Evolutionary conservation across 1,139 yeast genomes (phyloP).

Genomic region (Saccharomyces pastorianus): DNA sequence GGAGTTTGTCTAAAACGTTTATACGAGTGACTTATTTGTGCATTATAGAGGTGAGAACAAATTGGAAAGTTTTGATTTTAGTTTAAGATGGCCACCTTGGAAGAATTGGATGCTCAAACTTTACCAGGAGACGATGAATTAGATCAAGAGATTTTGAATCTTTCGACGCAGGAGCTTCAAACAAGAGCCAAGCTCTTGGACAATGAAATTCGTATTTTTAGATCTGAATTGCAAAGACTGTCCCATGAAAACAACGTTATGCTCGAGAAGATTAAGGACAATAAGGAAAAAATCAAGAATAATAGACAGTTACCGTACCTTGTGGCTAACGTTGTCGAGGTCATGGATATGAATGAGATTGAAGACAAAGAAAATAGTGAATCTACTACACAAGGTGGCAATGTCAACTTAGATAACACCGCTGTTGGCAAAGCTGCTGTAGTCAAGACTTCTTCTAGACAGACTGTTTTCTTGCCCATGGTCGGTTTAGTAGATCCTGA

Average conservation of each 20-base stretch:
- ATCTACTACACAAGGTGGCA: conserved; percentile 87
- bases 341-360: conserved; percentile 79
- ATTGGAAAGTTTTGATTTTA: not conserved
- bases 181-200: conserved; percentile 84
- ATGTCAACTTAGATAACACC: conserved; percentile 85
- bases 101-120: conserved; percentile 51
- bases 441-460: conserved; percentile 93
- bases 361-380: conserved; percentile 46
- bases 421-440: conserved; percentile 97
- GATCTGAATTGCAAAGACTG: conserved; percentile 83
- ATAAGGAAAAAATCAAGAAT: conserved; percentile 91
- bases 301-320: conserved; percentile 92
- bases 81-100: conserved; percentile 54
- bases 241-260: conserved; percentile 88
- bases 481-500: conserved; percentile 91
- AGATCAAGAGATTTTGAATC: conserved; percentile 72
- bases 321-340: conserved; percentile 93
- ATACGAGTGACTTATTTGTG: not conserved
- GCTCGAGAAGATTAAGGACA: conserved; percentile 91
- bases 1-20: not conserved
- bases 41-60: not conserved
- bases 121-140: conserved; percentile 44
- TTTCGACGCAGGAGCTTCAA: conserved; percentile 75
- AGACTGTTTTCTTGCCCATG: conserved; percentile 91
- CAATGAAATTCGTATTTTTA: conserved; percentile 92